These are phyloP conservation scores for Wickerhamiella azymoides DNA, from an alignment of 805 yeast genomes.

Conservation along the genomic window DNA sequence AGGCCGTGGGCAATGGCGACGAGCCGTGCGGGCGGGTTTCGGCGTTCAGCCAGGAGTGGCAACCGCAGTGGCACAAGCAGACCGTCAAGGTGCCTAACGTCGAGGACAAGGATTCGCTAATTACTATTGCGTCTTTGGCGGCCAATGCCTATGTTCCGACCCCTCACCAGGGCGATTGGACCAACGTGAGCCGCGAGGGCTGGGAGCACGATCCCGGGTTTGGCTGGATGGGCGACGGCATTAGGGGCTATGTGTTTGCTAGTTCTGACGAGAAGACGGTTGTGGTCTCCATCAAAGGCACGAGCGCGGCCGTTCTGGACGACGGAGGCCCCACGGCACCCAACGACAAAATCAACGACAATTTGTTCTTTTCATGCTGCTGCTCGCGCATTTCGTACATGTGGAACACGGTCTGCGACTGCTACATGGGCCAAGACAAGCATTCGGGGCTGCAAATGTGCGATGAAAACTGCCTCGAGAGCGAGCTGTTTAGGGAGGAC, in stretches of 20 bases:
- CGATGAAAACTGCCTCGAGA: constrained; percentile 73
- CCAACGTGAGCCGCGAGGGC: constrained; percentile 45
- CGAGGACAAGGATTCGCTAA: constrained; percentile 55
- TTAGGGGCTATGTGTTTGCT: constrained; percentile 83
- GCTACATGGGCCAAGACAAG: constrained; percentile 51
- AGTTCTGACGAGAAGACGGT: constrained; percentile 42
- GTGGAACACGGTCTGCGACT: constrained; percentile 94
- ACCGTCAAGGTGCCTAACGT: constrained; percentile 56
- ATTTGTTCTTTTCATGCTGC: constrained; percentile 82
- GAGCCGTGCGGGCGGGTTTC: constrained; percentile 2
- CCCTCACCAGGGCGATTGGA: constrained; percentile 77
- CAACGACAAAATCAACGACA: constrained; percentile 76
- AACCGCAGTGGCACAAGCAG: not conserved
- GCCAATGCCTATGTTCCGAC: constrained; percentile 78
- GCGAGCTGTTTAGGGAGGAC: constrained; percentile 58
- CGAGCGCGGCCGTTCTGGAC: constrained; percentile 62
- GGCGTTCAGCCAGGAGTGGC: not conserved
- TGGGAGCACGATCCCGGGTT: constrained; percentile 45
- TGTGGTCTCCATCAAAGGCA: constrained; percentile 78
- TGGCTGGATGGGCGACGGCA: constrained; percentile 80
- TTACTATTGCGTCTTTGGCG: constrained; percentile 69
- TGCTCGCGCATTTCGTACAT: constrained; percentile 83
- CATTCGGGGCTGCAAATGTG: constrained; percentile 46
- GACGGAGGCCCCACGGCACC: constrained; percentile 53
- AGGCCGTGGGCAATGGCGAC: constrained; percentile 1